Evolutionary conservation across 768 basidiomycete genomes (phyloP).

Genomic region (Holtermanniella nyarrowii): DNA sequence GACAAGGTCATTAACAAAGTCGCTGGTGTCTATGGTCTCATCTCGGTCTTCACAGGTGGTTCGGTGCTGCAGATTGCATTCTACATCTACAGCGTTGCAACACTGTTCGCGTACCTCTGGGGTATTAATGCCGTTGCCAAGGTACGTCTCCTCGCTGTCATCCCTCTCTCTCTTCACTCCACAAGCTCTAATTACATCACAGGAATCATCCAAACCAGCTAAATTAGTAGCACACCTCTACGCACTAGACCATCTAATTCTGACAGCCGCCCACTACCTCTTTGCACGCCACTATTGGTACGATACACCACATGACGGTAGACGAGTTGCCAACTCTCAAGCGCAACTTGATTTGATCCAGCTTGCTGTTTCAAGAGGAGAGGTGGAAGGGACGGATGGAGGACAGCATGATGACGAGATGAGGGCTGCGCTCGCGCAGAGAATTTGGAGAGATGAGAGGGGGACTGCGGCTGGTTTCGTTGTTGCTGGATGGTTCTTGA

Average conservation of each 20-base stretch:
- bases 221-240: slow-evolving; percentile 87
- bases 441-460: slow-evolving; percentile 84
- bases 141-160: slow-evolving; percentile 46
- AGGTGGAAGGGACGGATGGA: slow-evolving; percentile 48
- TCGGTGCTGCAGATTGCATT: slow-evolving; percentile 84
- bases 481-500: slow-evolving; percentile 70
- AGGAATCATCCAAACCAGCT: slow-evolving; percentile 81
- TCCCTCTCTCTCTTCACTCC: no score
- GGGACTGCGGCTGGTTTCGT: slow-evolving; percentile 67
- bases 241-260: slow-evolving; percentile 80
- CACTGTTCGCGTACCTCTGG: slow-evolving; percentile 71
- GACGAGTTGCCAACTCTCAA: slow-evolving; percentile 63
- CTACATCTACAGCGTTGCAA: slow-evolving; percentile 83
- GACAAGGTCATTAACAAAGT: slow-evolving; percentile 70
- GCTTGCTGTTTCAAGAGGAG: slow-evolving; percentile 36
- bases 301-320: slow-evolving; percentile 85
- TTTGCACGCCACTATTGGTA: slow-evolving; percentile 81
- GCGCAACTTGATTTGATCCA: slow-evolving; percentile 78
- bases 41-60: slow-evolving; percentile 73
- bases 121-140: slow-evolving; percentile 75
- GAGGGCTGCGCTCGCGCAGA: slow-evolving; percentile 60
- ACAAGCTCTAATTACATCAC: slow-evolving; percentile 4
- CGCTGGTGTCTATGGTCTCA: slow-evolving; percentile 89
- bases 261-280: slow-evolving; percentile 81
- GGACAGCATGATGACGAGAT: slow-evolving; percentile 49